Conservation (phyloP, 352 stramenopile species). For the Globisporangium camurandrum region DNA sequence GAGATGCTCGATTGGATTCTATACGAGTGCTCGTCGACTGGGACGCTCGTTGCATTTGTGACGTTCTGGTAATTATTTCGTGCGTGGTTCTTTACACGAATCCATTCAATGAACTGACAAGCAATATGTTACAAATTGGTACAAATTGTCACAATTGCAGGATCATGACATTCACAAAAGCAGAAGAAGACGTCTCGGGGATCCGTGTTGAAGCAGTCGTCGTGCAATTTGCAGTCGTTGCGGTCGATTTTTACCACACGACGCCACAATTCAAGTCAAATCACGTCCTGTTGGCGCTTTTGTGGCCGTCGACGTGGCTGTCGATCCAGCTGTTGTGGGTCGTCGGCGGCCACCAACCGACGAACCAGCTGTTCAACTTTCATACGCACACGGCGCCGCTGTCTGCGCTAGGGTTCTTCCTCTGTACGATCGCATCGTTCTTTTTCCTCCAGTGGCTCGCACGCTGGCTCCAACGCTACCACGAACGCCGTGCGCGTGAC, state of each 20-base stretch:
- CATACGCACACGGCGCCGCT: slow-evolving; percentile 34
- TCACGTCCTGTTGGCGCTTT: slow-evolving; percentile 47
- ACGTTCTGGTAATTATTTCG: slow-evolving; percentile 39
- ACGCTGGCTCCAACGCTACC: slow-evolving; percentile 22
- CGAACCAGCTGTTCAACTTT: slow-evolving; percentile 51
- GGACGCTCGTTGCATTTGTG: slow-evolving; percentile 32
- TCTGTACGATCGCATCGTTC: slow-evolving; percentile 32
- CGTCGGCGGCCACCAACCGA: slow-evolving; percentile 42
- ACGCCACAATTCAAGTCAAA: slow-evolving; percentile 51
- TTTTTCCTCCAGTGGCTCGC: slow-evolving; percentile 32
- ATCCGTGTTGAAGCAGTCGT: slow-evolving; percentile 28
- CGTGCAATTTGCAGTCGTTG: slow-evolving; percentile 37
- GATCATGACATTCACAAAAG: slow-evolving; percentile 33
- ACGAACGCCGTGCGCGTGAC: slow-evolving; percentile 16
- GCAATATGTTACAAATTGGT: too few relatives aligned
- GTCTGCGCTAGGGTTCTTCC: slow-evolving; percentile 23
- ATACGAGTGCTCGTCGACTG: slow-evolving; percentile 45
- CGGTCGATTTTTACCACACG: slow-evolving; percentile 53
- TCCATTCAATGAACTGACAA: too few relatives aligned
- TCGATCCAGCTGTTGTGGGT: slow-evolving; percentile 53
- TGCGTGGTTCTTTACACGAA: background rate
- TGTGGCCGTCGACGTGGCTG: slow-evolving; percentile 50
- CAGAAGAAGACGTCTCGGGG: slow-evolving; percentile 17
- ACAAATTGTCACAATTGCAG: slow-evolving; percentile 16
- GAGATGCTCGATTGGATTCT: slow-evolving; percentile 65